Conservation (phyloP, 495 filamentous ascomycete species). For the Letharia columbiana region DNA sequence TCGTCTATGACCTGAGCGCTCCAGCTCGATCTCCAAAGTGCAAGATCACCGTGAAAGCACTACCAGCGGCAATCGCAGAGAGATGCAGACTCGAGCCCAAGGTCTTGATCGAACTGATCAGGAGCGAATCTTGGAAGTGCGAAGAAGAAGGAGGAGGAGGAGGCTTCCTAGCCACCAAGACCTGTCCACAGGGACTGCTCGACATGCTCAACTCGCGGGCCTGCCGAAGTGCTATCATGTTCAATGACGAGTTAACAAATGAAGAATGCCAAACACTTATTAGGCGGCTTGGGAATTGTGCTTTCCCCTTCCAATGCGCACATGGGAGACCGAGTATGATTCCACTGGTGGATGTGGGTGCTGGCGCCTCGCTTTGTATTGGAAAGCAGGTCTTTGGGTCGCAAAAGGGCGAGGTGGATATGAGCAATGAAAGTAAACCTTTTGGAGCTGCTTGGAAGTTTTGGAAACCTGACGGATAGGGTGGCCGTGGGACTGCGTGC, state of each 20-base stretch:
- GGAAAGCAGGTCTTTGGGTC: conserved; percentile 7
- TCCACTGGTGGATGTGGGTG: conserved; percentile 54
- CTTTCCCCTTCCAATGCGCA: conserved; percentile 89
- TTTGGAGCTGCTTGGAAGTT: conserved; percentile 19
- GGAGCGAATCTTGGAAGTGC: conserved; percentile 60
- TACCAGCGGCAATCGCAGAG: conserved; percentile 67
- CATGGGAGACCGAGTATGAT: conserved; percentile 76
- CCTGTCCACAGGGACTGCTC: conserved; percentile 60
- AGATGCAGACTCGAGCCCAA: conserved; percentile 63
- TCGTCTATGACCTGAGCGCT: conserved; percentile 41
- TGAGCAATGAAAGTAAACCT: background rate
- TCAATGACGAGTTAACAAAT: conserved; percentile 67
- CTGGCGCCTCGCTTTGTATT: background rate
- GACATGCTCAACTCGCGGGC: conserved; percentile 85
- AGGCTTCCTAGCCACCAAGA: background rate
- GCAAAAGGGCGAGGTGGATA: background rate
- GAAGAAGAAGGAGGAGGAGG: background rate
- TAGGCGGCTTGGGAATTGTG: conserved; percentile 51
- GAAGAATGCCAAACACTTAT: conserved; percentile 62
- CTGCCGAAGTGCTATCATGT: conserved; percentile 92
- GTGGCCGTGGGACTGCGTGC: background rate
- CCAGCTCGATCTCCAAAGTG: conserved; percentile 13
- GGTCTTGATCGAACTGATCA: conserved; percentile 59
- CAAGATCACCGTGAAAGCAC: conserved; percentile 41
- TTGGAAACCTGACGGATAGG: conserved; percentile 9